Conservation (phyloP, 768 basidiomycete genomes). For the Pisolithus sp. region DNA sequence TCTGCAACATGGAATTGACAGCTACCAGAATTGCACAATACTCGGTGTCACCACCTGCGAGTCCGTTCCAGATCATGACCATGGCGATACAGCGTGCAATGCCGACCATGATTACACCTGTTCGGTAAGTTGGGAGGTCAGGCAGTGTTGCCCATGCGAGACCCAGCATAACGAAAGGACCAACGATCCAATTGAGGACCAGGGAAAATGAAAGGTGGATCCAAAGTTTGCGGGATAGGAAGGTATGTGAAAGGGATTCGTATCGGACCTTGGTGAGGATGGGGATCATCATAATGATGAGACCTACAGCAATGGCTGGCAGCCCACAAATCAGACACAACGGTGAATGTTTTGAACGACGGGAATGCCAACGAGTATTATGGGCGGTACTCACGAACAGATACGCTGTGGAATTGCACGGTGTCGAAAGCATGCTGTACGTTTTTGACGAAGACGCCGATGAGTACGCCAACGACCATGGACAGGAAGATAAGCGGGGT, state of each 20-base stretch:
- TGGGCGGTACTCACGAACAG: constrained; percentile 54
- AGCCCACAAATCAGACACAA: not conserved
- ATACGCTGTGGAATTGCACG: constrained; percentile 60
- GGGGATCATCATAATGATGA: constrained; percentile 89
- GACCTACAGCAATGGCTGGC: constrained; percentile 71
- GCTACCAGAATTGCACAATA: constrained; percentile 79
- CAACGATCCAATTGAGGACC: constrained; percentile 73
- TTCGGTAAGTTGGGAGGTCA: constrained; percentile 66
- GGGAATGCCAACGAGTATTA: not conserved
- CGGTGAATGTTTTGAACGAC: not conserved
- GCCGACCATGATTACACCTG: constrained; percentile 80
- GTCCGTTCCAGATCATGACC: constrained; percentile 79
- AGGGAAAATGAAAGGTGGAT: constrained; percentile 63
- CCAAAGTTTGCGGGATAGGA: constrained; percentile 51
- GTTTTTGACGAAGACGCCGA: constrained; percentile 59
- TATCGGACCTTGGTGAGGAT: constrained; percentile 72
- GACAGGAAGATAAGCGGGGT: constrained; percentile 59
- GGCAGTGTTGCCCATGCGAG: constrained; percentile 82
- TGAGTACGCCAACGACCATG: constrained; percentile 73
- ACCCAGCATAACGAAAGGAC: constrained; percentile 79
- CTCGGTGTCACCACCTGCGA: constrained; percentile 61
- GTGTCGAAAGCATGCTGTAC: constrained; percentile 60
- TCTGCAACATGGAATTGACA: constrained; percentile 74
- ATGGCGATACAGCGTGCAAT: constrained; percentile 39
- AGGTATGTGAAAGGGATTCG: constrained; percentile 55